A percentile compares a stretch with the other conserved stretches of the same genome.
Evolutionary conservation across 1,284 basidiomycete species (phyloP).

Genomic region (Cryptococcus amylolentus): DNA sequence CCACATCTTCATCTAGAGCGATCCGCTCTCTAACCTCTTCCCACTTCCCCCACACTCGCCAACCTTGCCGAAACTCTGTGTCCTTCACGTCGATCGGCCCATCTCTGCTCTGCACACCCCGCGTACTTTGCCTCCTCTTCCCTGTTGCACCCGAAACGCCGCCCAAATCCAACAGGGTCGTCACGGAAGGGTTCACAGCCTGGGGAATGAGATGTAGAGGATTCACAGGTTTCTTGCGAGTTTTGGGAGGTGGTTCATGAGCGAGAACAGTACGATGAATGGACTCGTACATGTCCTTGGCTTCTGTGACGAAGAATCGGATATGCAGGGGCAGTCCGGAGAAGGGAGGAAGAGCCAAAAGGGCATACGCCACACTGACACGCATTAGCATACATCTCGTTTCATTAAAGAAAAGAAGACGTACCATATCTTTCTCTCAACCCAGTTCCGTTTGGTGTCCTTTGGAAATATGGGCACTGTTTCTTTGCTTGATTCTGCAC

Average conservation of each 20-base stretch:
- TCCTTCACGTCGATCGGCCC: conserved; percentile 64
- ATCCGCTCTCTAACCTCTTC: background rate
- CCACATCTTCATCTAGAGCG: background rate
- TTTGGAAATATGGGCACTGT: conserved; percentile 33
- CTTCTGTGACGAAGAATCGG: conserved; percentile 64
- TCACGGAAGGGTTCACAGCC: conserved; percentile 57
- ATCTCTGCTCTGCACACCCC: conserved; percentile 35
- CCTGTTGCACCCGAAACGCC: conserved; percentile 68
- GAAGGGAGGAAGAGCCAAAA: conserved; percentile 39
- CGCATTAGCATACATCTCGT: background rate
- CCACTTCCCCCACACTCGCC: conserved; percentile 28
- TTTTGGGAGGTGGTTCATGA: background rate
- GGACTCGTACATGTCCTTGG: conserved; percentile 19
- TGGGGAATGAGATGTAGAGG: background rate
- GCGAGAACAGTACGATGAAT: background rate
- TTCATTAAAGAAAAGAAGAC: background rate
- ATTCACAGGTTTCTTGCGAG: background rate
- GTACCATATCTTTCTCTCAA: conserved; percentile 41
- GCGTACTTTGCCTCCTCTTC: conserved; percentile 53
- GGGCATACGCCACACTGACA: conserved; percentile 36
- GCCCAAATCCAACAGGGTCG: conserved; percentile 59
- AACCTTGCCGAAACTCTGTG: conserved; percentile 50
- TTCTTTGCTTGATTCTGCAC: conserved; percentile 1
- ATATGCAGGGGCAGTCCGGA: conserved; percentile 50
- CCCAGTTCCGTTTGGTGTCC: conserved; percentile 35